These are phyloP conservation scores for Betula pendula DNA, from an alignment of 306 rosid genomes.

Conservation along the genomic window DNA sequence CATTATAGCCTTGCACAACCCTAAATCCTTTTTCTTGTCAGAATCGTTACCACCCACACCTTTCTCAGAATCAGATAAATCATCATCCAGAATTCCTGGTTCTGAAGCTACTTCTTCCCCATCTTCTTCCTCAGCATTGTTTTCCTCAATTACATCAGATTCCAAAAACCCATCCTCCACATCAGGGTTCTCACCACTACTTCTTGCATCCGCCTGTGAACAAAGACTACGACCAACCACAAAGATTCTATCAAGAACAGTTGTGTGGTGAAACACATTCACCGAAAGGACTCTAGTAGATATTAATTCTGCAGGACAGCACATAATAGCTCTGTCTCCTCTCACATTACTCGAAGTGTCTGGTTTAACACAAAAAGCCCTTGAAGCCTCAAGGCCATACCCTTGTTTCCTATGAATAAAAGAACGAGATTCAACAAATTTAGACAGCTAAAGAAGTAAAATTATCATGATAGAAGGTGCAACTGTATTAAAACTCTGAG, in stretches of 20 bases:
- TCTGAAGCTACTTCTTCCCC: constrained; percentile 14
- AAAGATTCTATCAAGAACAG: not conserved
- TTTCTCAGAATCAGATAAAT: constrained; percentile 20
- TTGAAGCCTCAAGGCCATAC: not conserved
- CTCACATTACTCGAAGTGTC: not conserved
- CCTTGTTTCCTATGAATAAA: constrained; percentile 16
- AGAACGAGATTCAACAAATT: not conserved
- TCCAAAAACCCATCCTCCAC: not conserved
- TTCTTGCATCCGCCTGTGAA: constrained; percentile 1
- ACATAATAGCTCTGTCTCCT: constrained; percentile 4
- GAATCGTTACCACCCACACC: constrained; percentile 5
- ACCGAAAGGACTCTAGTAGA: not conserved
- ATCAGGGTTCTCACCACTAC: not conserved
- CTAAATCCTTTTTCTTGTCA: constrained; percentile 7
- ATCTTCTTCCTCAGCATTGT: constrained; percentile 3
- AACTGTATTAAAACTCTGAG: not conserved
- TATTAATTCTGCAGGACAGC: not conserved
- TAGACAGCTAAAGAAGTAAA: not conserved
- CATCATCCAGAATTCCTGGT: constrained; percentile 14
- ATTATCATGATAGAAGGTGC: not conserved
- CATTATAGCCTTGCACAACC: constrained; percentile 17
- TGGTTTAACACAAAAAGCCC: not conserved
- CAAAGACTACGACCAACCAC: constrained; percentile 2
- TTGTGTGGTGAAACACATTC: not conserved
- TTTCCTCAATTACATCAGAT: not conserved